Evolutionary conservation across 2,329 filamentous ascomycete species (phyloP).

Genomic region (Colletotrichum tofieldiae): DNA sequence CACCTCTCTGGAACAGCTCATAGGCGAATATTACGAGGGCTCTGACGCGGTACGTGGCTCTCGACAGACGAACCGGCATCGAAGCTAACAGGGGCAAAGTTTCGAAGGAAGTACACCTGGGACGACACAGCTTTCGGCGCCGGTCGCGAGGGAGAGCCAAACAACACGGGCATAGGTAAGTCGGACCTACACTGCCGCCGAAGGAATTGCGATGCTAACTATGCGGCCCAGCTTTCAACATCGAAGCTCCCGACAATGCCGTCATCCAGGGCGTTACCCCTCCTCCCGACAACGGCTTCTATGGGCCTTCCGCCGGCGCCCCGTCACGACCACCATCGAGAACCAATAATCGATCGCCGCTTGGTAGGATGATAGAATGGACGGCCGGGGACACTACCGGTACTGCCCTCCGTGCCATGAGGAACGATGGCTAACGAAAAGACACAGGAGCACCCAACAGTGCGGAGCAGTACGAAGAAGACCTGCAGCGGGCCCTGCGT

Average conservation of each 20-base stretch:
- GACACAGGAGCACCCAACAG: slow-evolving; percentile 48
- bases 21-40: slow-evolving; percentile 69
- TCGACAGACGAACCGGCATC: background rate
- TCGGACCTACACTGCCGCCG: background rate
- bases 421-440: slow-evolving; percentile 42
- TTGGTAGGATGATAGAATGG: slow-evolving; percentile 68
- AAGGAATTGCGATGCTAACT: slow-evolving; percentile 6
- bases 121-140: slow-evolving; percentile 68
- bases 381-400: slow-evolving; percentile 53
- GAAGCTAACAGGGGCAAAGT: slow-evolving; percentile 51
- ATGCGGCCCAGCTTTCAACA: slow-evolving; percentile 65
- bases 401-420: slow-evolving; percentile 35
- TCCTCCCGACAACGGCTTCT: slow-evolving; percentile 55
- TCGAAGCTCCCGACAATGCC: slow-evolving; percentile 65
- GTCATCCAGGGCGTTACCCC: slow-evolving; percentile 62
- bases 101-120: slow-evolving; percentile 68
- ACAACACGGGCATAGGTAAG: slow-evolving; percentile 63
- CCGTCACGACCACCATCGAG: slow-evolving; percentile 76
- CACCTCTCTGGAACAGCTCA: slow-evolving; percentile 63
- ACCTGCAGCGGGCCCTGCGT: slow-evolving; percentile 70
- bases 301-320: slow-evolving; percentile 55
- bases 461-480: slow-evolving; percentile 65
- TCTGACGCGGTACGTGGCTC: slow-evolving; percentile 46
- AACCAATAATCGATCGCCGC: slow-evolving; percentile 70
- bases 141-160: slow-evolving; percentile 66